Conservation (phyloP, 179 eudicot genomes). For the Silene vulgaris region DNA sequence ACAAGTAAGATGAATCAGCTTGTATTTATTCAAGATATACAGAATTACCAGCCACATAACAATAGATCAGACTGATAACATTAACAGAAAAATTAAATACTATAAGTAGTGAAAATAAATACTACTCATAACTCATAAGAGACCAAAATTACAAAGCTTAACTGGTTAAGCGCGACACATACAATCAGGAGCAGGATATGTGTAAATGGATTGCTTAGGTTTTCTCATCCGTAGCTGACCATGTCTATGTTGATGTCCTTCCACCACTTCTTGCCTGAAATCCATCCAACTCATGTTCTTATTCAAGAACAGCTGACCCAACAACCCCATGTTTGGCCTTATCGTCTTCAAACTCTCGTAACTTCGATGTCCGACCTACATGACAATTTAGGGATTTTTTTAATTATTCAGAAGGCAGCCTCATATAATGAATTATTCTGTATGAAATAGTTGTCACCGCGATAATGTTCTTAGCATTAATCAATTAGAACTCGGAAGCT, state of each 20-base stretch:
- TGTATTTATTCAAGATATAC: constrained; percentile 21
- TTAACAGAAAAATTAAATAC: background rate
- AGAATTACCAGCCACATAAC: constrained; percentile 21
- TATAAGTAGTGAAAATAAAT: constrained; percentile 5
- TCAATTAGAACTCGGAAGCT: constrained; percentile 11
- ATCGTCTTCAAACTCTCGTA: constrained; percentile 65
- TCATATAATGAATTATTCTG: background rate
- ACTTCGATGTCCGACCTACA: constrained; percentile 91
- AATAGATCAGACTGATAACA: constrained; percentile 18
- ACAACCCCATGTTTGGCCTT: constrained; percentile 75
- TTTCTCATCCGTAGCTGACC: constrained; percentile 71
- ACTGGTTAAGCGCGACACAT: constrained; percentile 55
- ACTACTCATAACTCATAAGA: background rate
- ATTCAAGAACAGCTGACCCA: constrained; percentile 81
- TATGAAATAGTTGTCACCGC: background rate
- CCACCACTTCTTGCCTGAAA: constrained; percentile 60
- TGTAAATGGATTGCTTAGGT: constrained; percentile 67
- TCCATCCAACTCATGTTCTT: constrained; percentile 86
- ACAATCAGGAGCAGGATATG: constrained; percentile 94
- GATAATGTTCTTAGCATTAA: no score
- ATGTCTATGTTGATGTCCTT: constrained; percentile 75
- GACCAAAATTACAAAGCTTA: constrained; percentile 20
- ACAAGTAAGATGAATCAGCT: constrained; percentile 33
- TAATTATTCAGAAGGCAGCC: background rate
- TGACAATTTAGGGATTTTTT: background rate